Evolutionary conservation across 2,329 filamentous ascomycete species (phyloP), one percentile per base, ranked within the genome.

Genomic region (Colletotrichum liriopes): DNA sequence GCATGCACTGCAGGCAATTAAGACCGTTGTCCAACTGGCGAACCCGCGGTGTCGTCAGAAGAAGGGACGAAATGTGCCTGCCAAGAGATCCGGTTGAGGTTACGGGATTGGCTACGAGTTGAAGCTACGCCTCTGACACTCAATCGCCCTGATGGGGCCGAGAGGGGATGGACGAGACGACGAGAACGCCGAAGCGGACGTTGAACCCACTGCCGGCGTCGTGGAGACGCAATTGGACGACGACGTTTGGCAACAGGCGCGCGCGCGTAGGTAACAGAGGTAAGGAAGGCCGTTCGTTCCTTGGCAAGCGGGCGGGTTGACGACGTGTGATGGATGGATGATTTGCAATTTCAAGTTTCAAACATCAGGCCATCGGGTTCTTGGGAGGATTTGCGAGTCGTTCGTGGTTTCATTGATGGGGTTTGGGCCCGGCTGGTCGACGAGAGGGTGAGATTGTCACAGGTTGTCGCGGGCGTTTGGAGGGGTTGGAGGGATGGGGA

Each of bases 281-380:
- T 43, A 64, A 63, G 37, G 51, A 41, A 45, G 29, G 61, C 26
- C 20, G 52, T 37, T 18, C 54, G 52, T 37, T 18, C 54, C 23
- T 59, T n/a, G 58, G 39, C 47, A 52, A 47, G 41, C 58, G 65
- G 58, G 32, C 41, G 37, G 45, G 29, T 32, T 58, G 65, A 51
- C 49, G 37, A 47, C 12, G 41, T 32, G 43, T 43, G 41, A 52
- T 59, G 37, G 65, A 67, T 74, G 54, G 52, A 64, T 65, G 66
- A 61, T 74, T 69, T 66, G 63, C 71, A 64, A 61, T 63, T 20
- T 73, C 64, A 60, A n/a, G 73, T 74, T 74, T 74, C 73, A 67
- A 52, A 74, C 59, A 74, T 74, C 73, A 74, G 73, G 71, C 71
- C 71, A 74, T 74, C 35, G 49, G 63, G 64, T 69, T 63, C 35